Base-by-base conservation (phyloP, 2,329 filamentous ascomycete genomes). In the Knoxdaviesia capensis region DNA sequence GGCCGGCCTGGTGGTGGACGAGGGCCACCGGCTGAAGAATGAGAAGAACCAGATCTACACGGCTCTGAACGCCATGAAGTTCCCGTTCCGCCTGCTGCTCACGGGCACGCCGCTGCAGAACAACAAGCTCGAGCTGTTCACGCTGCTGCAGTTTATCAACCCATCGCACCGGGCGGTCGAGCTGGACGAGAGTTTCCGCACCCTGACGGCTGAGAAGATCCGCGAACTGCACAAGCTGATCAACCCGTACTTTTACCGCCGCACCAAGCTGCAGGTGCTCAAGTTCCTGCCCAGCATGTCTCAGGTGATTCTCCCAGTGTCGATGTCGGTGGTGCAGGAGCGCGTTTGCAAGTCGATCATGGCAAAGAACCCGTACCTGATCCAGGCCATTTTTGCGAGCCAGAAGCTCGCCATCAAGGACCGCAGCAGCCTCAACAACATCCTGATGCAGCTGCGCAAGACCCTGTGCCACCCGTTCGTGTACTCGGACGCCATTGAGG, bases 401-500 rank as follows among this genome's bases (percentile, higher is more conserved):
- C 66, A 66, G 38, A 74, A 69, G 47, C 61, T 85, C 40, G 82
- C 77, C 51, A 65, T 69, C 31, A 69, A 68, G 10, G 87, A 96
- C 45, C 73, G 80, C 5, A 77, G 82, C 36, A 88, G 77, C 47
- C 61, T 96, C 44, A 94, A 80, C 67, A 98, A 98, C 51, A 94
- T 98, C 35, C 60, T 98, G 37, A 85, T 94, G 72, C 90, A 98
- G 56, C 68, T 98, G 11, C 76, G 90, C 11, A 96, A 94, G 56
- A 93, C 85, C 48, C 66, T 98, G 2, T 94, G 88, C 48, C 92
- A 98, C 58, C 90, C 92, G 0, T 98, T 96, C 54, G 77, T 96
- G 40, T 98, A 94, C 64, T 94, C 77, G 52, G 68, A 74, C 36
- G 78, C 81, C 28, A 90, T 98, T 44, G 92, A 98, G 59, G 90